Percentiles rank a stretch among this genome's conserved stretches.
These are phyloP conservation scores for Groenewaldozyma sp. DNA, from an alignment of 1,139 yeast species.

Conservation along the genomic window DNA sequence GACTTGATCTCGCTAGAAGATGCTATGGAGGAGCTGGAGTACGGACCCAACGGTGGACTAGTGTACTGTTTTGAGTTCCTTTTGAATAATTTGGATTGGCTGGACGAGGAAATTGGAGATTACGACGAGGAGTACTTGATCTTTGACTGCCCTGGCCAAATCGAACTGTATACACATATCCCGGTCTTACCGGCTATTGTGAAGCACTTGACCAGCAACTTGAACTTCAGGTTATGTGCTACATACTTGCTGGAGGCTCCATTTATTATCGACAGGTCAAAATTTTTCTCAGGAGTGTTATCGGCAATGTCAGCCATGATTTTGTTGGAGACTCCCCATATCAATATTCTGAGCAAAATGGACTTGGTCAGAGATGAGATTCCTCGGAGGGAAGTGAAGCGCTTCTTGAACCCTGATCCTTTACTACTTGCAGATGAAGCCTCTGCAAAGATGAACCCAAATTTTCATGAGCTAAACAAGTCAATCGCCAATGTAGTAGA, in stretches of 20 bases:
- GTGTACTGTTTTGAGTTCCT: conserved; percentile 86
- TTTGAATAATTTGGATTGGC: conserved; percentile 85
- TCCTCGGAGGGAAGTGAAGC: conserved; percentile 65
- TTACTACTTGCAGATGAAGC: conserved; percentile 49
- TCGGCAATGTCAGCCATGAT: conserved; percentile 99
- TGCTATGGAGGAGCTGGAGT: conserved; percentile 91
- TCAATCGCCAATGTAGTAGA: conserved; percentile 77
- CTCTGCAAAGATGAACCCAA: conserved; percentile 54
- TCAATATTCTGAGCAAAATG: conserved; percentile 75
- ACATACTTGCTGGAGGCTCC: conserved; percentile 90
- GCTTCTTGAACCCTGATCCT: conserved; percentile 89
- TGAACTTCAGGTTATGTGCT: conserved; percentile 85
- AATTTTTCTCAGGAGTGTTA: conserved; percentile 90
- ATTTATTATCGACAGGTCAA: conserved; percentile 78
- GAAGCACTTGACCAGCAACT: conserved; percentile 64
- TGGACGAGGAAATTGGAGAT: conserved; percentile 91
- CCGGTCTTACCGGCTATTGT: conserved; percentile 88
- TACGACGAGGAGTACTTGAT: conserved; percentile 87
- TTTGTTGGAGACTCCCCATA: conserved; percentile 85
- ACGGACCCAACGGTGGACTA: conserved; percentile 95
- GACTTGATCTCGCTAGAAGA: conserved; percentile 86
- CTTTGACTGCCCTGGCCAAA: conserved; percentile 97
- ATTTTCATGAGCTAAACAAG: conserved; percentile 61
- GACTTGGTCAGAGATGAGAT: conserved; percentile 66
- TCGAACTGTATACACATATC: conserved; percentile 88